These are phyloP conservation scores for Phylloporus sp. DNA, from an alignment of 768 basidiomycete species.

Conservation along the genomic window DNA sequence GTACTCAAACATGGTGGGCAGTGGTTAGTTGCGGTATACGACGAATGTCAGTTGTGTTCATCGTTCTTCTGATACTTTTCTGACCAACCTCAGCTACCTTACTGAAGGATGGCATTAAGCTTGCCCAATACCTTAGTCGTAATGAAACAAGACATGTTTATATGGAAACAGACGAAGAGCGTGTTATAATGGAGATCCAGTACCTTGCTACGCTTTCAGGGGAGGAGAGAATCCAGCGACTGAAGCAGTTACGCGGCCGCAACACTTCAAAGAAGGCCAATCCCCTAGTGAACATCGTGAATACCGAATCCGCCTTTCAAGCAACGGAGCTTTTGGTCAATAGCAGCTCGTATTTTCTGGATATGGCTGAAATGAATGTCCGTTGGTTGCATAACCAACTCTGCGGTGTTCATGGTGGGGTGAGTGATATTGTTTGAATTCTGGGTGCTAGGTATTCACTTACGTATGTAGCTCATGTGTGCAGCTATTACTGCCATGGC, in stretches of 20 bases:
- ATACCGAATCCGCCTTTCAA: neutral
- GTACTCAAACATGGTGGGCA: neutral
- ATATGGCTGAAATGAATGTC: conserved; percentile 1
- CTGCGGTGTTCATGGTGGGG: neutral
- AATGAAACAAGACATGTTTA: conserved; percentile 9
- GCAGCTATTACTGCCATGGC: neutral
- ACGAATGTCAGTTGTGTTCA: neutral
- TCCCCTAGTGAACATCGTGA: neutral
- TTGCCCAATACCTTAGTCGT: conserved; percentile 8
- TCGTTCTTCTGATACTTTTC: neutral
- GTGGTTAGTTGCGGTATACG: neutral
- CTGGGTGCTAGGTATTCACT: neutral
- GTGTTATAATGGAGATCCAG: conserved; percentile 8
- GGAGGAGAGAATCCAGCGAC: neutral
- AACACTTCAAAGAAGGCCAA: neutral
- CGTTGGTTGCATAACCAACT: conserved; percentile 1
- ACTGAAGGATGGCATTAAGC: neutral
- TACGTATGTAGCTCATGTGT: neutral
- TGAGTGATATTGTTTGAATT: neutral
- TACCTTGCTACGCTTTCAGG: neutral
- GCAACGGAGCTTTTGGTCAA: neutral
- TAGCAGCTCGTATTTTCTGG: neutral
- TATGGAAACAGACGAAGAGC: conserved; percentile 10
- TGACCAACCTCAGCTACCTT: neutral
- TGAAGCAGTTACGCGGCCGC: neutral